Evolutionary conservation across 2,329 filamentous ascomycete genomes (phyloP).

Genomic region (Thelonectria discophora): DNA sequence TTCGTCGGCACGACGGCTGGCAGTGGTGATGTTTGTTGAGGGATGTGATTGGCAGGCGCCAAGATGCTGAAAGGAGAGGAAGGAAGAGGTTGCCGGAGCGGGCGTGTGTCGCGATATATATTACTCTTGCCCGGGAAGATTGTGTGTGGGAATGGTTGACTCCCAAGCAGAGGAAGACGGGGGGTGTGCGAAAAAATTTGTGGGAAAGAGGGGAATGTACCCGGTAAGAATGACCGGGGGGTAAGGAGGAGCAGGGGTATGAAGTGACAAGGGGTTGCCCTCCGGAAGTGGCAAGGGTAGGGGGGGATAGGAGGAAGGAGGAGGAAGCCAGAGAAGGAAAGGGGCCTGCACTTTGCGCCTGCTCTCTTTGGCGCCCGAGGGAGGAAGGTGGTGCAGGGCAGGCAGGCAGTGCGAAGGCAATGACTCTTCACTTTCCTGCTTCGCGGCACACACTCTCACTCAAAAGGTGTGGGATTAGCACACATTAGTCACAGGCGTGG

Average conservation of each 20-base stretch:
- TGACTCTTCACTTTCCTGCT: constrained; percentile 18
- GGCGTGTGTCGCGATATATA: constrained; percentile 48
- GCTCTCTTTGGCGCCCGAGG: constrained; percentile 19
- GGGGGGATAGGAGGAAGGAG: constrained; percentile 12
- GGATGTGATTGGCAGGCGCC: constrained; percentile 49
- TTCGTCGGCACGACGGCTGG: constrained; percentile 42
- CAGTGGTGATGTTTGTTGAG: constrained; percentile 28
- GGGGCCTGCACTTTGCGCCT: constrained; percentile 22
- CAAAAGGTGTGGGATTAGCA: constrained; percentile 28
- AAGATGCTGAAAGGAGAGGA: constrained; percentile 46
- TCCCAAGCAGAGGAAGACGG: constrained; percentile 34
- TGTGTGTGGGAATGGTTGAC: constrained; percentile 38
- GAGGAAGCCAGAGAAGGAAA: constrained; percentile 8
- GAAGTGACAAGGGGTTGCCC: constrained; percentile 12
- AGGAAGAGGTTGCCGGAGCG: constrained; percentile 41
- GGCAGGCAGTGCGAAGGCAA: constrained; percentile 33
- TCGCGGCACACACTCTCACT: not conserved
- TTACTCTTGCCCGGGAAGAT: constrained; percentile 35
- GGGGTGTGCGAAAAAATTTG: constrained; percentile 28
- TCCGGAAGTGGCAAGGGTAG: constrained; percentile 23
- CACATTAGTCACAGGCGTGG: constrained; percentile 38
- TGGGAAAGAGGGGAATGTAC: constrained; percentile 13
- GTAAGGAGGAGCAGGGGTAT: constrained; percentile 28
- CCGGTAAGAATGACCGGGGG: constrained; percentile 43
- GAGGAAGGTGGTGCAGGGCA: constrained; percentile 22